A percentile compares a stretch with the other conserved stretches of the same genome.
These are phyloP conservation scores for Ampelocalamus luodianensis DNA, from an alignment of 176 grass and related monocot species.

Conservation along the genomic window DNA sequence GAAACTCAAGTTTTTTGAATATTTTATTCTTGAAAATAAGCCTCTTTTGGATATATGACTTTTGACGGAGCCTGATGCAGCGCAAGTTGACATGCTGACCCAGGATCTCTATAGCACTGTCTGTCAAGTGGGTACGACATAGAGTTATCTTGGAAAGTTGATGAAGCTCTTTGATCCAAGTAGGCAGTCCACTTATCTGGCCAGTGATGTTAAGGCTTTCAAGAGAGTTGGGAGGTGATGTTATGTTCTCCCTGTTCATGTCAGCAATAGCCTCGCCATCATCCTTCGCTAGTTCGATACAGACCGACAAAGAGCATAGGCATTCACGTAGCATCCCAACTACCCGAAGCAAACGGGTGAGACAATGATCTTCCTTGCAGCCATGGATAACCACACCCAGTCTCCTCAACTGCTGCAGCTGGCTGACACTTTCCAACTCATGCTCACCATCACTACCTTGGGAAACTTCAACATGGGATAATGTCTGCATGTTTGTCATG, in stretches of 20 bases:
- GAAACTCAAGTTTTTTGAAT: neutral
- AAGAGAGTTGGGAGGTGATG: neutral
- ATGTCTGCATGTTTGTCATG: neutral
- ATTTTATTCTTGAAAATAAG: neutral
- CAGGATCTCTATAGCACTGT: neutral
- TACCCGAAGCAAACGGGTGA: neutral
- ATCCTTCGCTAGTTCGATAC: no score
- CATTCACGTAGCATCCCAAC: neutral
- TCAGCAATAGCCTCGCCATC: neutral
- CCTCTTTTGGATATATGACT: neutral
- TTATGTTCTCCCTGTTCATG: rapidly evolving
- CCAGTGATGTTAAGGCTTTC: neutral
- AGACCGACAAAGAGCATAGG: no score
- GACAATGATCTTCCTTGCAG: neutral
- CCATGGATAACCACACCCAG: neutral
- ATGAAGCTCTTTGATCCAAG: neutral
- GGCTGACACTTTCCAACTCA: neutral
- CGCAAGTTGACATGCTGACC: neutral
- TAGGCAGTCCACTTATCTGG: neutral
- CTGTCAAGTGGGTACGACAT: neutral
- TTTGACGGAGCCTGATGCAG: neutral
- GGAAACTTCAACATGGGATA: neutral
- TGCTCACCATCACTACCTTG: neutral
- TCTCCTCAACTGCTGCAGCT: neutral
- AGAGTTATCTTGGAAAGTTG: neutral